Percentiles rank a stretch among this genome's conserved stretches.
Evolutionary conservation across 768 basidiomycete genomes (phyloP).

Genomic region (Lactarius quietus): DNA sequence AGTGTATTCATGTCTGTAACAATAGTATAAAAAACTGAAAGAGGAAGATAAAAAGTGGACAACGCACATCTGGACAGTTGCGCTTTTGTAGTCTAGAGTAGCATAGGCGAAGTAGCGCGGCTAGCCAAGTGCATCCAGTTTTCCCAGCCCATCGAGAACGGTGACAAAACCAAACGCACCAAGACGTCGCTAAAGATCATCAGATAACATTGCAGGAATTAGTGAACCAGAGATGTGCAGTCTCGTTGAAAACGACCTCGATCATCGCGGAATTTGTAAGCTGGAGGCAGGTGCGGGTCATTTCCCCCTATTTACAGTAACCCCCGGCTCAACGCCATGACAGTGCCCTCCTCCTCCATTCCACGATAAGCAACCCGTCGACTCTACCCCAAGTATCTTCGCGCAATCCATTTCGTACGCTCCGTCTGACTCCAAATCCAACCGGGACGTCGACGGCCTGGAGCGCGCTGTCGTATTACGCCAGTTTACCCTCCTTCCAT

Average conservation of each 20-base stretch:
- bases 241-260: slow-evolving; percentile 46
- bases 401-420: slow-evolving; percentile 20
- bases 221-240: slow-evolving; percentile 70
- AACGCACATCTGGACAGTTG: slow-evolving; percentile 63
- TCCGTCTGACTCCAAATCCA: slow-evolving; percentile 8
- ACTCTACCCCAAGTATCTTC: not conserved
- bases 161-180: slow-evolving; percentile 66
- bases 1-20: slow-evolving; percentile 63
- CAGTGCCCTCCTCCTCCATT: too few species aligned
- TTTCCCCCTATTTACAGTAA: too few species aligned
- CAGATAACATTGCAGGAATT: slow-evolving; percentile 55
- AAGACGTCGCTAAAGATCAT: slow-evolving; percentile 60
- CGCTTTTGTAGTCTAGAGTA: slow-evolving; percentile 58
- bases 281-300: not conserved
- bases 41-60: not conserved
- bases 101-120: slow-evolving; percentile 71
- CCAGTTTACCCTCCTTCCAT: too few species aligned
- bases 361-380: too few species aligned
- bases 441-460: slow-evolving; percentile 13
- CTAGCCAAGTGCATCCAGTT: slow-evolving; percentile 57
- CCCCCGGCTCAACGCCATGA: not conserved
- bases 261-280: not conserved
- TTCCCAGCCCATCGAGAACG: slow-evolving; percentile 66
- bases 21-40: not conserved
- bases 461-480: slow-evolving; percentile 30